Evolutionary conservation across 208 protist species (phyloP), one percentile per base, ranked within the genome.

Genomic region (Strigomonas oncopelti): DNA sequence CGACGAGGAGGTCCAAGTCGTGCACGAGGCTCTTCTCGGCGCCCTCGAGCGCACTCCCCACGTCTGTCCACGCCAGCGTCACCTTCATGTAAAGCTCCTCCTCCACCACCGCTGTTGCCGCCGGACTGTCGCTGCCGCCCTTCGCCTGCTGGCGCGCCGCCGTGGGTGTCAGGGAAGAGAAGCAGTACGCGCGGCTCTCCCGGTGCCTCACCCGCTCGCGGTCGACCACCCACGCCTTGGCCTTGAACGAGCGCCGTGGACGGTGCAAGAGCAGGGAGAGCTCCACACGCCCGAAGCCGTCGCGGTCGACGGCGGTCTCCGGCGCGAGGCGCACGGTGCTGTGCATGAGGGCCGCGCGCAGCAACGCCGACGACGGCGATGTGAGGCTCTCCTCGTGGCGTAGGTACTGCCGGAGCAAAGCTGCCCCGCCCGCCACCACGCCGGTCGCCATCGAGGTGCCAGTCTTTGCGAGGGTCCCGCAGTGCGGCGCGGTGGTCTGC

Each of bases 361-460:
- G 55, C 46, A 94, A 74, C 9, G 88, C 77, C 13, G 80, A 57
- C 29, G 82, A 89, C 20, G 87, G 84, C n/a, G 69, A 65, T 5
- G 34, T 20, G 13, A 84, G 36, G 14, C 73, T 36, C 53, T 69
- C 78, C 22, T 71, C 45, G 57, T 85, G 66, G 1, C 81, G 73
- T 22, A 97, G 69, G 52, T 96, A 96, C 69, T 98, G 87, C 38
- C 93, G 77, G n/a, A 96, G 68, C 14, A 98, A 65, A 1, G 86
- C 88, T 0, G 85, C 91, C 24, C 71, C 69, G 4, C 87, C 91
- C 8, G 93, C 82, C 8, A 87, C 78, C 0, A 81, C 63, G 1
- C 87, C 93, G 9, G 91, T 94, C 13, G 95, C 88, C 95, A 98
- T 98, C 11, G 90, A 96, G 18, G 95, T 97, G 11, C 95, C 95